Conservation (phyloP, 164 flowering plant genomes). For the Aristolochia californica region DNA sequence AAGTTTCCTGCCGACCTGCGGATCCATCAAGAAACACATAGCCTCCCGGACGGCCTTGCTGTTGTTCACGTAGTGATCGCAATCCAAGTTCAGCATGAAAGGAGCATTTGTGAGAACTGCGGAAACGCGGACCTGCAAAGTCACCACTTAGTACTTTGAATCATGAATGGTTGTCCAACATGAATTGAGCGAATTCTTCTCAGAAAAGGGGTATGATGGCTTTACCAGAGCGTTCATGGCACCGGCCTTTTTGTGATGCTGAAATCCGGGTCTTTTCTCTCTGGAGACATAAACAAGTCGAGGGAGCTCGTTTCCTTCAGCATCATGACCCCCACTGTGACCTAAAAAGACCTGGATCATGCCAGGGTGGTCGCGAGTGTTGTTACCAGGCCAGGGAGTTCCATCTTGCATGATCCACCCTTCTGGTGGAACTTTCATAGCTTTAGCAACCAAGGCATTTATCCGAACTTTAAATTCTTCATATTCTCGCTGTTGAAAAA, state of each 20-base stretch:
- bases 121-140: conserved; percentile 77
- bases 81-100: conserved; percentile 92
- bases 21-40: conserved; percentile 99
- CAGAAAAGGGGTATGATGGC: neutral
- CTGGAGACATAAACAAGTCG: conserved; percentile 94
- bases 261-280: conserved; percentile 96
- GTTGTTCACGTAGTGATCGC: conserved; percentile 91
- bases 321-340: conserved; percentile 84
- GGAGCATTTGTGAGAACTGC: conserved; percentile 97
- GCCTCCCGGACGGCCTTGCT: conserved; percentile 95
- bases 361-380: conserved; percentile 89
- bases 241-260: conserved; percentile 96
- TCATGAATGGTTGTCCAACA: neutral
- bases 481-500: conserved; percentile 64
- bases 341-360: conserved; percentile 99
- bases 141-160: too few species aligned
- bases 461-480: conserved; percentile 94
- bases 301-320: conserved; percentile 90
- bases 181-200: neutral
- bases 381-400: conserved; percentile 99
- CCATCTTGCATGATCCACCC: conserved; percentile 99
- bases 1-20: conserved; percentile 73
- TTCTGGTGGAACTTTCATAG: conserved; percentile 64
- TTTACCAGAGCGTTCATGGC: conserved; percentile 98
- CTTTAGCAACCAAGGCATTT: conserved; percentile 86